These are phyloP conservation scores for Eucalyptus paniculata DNA, from an alignment of 345 rosid species.

Conservation along the genomic window DNA sequence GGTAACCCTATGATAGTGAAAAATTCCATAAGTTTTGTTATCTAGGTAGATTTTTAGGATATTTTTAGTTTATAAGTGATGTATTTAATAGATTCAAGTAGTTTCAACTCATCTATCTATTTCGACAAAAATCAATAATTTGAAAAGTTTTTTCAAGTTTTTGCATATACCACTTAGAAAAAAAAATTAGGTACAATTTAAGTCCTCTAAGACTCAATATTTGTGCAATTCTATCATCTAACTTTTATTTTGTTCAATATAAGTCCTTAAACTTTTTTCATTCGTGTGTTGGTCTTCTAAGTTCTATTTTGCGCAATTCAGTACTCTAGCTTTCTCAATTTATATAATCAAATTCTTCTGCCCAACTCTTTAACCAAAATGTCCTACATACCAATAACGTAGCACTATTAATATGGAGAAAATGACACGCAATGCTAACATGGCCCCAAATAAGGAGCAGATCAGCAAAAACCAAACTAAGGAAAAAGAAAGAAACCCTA, in stretches of 20 bases:
- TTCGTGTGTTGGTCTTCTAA: background rate
- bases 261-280: background rate
- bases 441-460: background rate
- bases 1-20: background rate
- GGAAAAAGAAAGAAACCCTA: background rate
- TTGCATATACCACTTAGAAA: no score
- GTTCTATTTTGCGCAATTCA: background rate
- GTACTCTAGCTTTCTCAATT: background rate
- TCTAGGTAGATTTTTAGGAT: background rate
- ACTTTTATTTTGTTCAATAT: no score
- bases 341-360: background rate
- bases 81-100: background rate
- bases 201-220: background rate
- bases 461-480: background rate
- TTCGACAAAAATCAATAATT: background rate
- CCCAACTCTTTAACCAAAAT: background rate
- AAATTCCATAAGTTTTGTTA: background rate
- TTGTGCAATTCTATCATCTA: background rate
- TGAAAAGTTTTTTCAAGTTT: no score
- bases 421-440: background rate
- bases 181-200: background rate
- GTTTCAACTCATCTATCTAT: background rate
- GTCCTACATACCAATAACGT: background rate
- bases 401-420: background rate
- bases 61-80: background rate